Percentiles rank a stretch among this genome's conserved stretches.
These are phyloP conservation scores for Rhodotorula babjevae DNA, from an alignment of 768 basidiomycete species.

Conservation along the genomic window DNA sequence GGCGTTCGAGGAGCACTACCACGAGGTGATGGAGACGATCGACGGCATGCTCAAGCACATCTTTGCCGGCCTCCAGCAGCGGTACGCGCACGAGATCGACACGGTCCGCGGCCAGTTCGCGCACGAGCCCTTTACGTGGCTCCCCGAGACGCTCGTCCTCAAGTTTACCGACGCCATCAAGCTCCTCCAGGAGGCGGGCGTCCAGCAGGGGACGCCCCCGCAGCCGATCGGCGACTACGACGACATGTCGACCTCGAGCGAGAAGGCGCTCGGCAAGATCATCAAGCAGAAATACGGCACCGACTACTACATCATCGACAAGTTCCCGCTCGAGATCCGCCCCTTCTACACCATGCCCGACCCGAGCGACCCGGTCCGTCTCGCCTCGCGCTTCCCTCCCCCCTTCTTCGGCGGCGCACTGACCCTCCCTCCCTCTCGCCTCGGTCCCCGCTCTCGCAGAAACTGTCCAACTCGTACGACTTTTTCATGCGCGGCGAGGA, in stretches of 20 bases:
- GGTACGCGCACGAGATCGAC: constrained; percentile 75
- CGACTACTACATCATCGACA: constrained; percentile 99
- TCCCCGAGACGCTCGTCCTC: constrained; percentile 77
- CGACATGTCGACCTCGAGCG: constrained; percentile 94
- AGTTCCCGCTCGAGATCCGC: constrained; percentile 90
- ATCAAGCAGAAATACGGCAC: constrained; percentile 91
- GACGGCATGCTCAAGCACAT: constrained; percentile 80
- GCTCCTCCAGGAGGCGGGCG: constrained; percentile 78
- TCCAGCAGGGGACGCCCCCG: constrained; percentile 51
- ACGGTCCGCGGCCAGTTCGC: constrained; percentile 80
- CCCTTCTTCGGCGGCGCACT: no score
- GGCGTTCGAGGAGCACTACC: constrained; percentile 97
- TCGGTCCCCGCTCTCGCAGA: constrained; percentile 50
- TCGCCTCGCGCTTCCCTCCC: no score
- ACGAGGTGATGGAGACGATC: constrained; percentile 89
- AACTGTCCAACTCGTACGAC: constrained; percentile 95
- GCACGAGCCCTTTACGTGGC: constrained; percentile 91
- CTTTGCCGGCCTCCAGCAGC: constrained; percentile 74
- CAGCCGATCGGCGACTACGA: constrained; percentile 62
- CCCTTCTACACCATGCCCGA: constrained; percentile 99
- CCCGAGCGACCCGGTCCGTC: constrained; percentile 69
- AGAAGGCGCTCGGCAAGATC: constrained; percentile 82
- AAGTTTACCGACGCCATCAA: constrained; percentile 83
- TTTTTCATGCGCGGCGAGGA: constrained; percentile 99
- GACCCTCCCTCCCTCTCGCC: not conserved